A percentile compares a stretch with the other conserved stretches of the same genome.
Conservation (phyloP, 2,329 filamentous ascomycete species). For the Hypocreales sp. region DNA sequence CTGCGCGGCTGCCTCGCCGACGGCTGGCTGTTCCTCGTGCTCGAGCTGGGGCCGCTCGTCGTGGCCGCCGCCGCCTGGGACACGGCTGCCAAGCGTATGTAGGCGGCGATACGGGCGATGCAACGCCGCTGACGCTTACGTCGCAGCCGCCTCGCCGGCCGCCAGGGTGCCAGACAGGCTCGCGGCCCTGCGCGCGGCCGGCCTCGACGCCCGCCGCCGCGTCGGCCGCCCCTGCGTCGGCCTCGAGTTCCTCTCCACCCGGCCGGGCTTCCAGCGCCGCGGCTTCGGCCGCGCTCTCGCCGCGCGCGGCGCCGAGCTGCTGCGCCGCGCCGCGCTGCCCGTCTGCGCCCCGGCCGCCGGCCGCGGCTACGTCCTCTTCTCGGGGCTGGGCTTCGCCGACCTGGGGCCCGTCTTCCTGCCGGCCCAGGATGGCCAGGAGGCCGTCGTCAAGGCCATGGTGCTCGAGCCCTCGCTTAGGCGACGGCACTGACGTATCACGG, state of each 20-base stretch:
- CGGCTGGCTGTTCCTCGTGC: constrained; percentile 1
- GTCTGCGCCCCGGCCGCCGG: constrained; percentile 4
- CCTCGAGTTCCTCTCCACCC: constrained; percentile 5
- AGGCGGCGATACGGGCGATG: background rate
- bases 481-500: no score
- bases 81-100: background rate
- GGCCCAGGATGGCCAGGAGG: constrained; percentile 2
- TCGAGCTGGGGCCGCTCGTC: constrained; percentile 4
- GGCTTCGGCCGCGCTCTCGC: constrained; percentile 6
- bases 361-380: constrained; percentile 6
- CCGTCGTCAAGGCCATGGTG: constrained; percentile 4
- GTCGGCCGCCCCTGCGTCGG: constrained; percentile 2
- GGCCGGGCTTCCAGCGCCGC: constrained; percentile 4
- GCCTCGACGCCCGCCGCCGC: constrained; percentile 1
- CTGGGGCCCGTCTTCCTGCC: constrained; percentile 4
- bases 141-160: no score
- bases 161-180: background rate
- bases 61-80: constrained; percentile 7
- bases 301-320: constrained; percentile 1
- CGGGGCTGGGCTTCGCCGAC: constrained; percentile 6
- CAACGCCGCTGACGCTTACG: background rate
- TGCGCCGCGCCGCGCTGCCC: background rate
- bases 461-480: no score
- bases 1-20: constrained; percentile 1
- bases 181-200: background rate